Conservation (phyloP, 768 basidiomycete genomes). For the Kwoniella europaea region DNA sequence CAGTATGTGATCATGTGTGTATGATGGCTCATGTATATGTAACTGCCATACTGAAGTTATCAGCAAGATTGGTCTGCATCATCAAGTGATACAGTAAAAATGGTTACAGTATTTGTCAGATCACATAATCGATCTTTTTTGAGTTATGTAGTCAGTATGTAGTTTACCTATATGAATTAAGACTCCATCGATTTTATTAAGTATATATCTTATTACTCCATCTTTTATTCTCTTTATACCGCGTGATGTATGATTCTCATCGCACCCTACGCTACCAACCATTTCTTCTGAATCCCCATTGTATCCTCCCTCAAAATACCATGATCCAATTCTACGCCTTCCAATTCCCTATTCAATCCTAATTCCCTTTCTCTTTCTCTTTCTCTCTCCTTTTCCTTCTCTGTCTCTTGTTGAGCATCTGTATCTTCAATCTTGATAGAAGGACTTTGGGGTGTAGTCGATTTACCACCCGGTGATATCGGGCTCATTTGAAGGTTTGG, state of each 20-base stretch:
- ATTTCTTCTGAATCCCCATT: slow-evolving; percentile 33
- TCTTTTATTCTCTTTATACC: no score
- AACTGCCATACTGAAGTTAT: no score
- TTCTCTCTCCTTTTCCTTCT: neutral
- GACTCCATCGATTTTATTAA: neutral
- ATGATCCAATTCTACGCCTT: slow-evolving; percentile 12
- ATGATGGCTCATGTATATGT: no score
- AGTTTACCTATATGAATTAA: neutral
- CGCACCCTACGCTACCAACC: slow-evolving; percentile 20
- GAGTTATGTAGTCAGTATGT: no score
- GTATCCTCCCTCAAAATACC: slow-evolving; percentile 17
- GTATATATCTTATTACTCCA: no score
- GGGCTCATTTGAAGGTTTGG: neutral
- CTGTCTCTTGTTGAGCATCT: neutral
- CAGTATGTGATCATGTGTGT: no score
- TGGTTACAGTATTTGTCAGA: no score
- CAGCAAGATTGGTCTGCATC: no score
- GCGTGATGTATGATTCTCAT: no score
- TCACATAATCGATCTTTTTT: no score
- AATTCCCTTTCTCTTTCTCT: neutral
- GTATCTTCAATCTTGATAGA: slow-evolving; percentile 1
- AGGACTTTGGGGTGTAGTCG: neutral
- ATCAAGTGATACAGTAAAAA: no score
- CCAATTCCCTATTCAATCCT: neutral
- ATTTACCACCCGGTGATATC: neutral